Evolutionary conservation across 768 basidiomycete genomes (phyloP), one percentile per base, ranked within the genome.

Genomic region (Gloeophyllum trabeum): DNA sequence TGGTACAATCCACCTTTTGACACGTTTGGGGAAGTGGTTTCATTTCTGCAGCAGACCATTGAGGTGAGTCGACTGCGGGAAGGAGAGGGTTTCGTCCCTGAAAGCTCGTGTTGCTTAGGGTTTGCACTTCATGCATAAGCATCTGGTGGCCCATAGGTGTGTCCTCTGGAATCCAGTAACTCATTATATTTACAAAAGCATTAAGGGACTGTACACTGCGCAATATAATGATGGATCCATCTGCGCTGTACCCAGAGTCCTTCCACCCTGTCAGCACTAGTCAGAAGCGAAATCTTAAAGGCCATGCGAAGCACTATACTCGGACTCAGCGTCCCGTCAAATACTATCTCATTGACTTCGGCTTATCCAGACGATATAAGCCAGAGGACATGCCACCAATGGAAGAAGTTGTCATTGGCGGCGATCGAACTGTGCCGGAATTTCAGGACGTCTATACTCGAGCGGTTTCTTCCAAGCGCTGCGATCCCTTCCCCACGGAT

Each of bases 281-380:
- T 13, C 43, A 18, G 35, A 44, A 21, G 23, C 41, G 14, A 13
- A 38, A 48, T 32, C 39, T n/a, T 12, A 24, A 7, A 6, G 22
- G 40, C 13, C 24, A 37, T 25, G 44, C 40, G 5, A 49, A 46
- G 35, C 30, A 51, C 24, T 43, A 41, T 19, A 44, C 56, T 2
- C 52, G 59, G 3, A 61, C 60, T 1, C 25, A 53, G 14, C 46
- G 43, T 6, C 51, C 50, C 12, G 49, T 51, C 2, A 50, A 44
- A 39, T 61, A 61, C 37, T 56, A 47, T 35, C 42, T 61, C 4
- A 61, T 57, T 10, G 57, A 61, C 32, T 57, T 61, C 20, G 55
- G 59, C n/a, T 21, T 53, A 6, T 54, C 60, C 5, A 50, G 46
- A 20, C 34, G 39, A 0, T 61, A 61, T 22, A 24, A 44, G 6